A percentile compares a stretch with the other conserved stretches of the same genome.
Evolutionary conservation across 495 filamentous ascomycete species (phyloP).

Genomic region (Lichina pygmaea): DNA sequence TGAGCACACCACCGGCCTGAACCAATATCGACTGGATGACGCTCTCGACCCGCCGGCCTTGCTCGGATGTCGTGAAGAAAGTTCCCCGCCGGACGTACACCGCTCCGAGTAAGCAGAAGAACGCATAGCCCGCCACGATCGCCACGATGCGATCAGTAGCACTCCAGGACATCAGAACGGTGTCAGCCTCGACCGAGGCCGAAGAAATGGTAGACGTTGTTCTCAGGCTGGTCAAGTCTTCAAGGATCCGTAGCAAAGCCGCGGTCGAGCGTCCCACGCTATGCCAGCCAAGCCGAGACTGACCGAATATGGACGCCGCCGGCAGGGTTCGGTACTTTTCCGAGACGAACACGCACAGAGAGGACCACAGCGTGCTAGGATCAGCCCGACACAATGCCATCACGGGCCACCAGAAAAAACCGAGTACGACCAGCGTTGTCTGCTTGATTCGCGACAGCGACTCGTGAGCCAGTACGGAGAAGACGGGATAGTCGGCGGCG

Average conservation of each 20-base stretch:
- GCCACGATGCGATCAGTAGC: slow-evolving; percentile 53
- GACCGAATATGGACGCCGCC: background rate
- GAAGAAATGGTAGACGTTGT: background rate
- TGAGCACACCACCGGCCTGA: slow-evolving; percentile 89
- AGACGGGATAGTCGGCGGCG: slow-evolving; percentile 29
- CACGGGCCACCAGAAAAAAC: background rate
- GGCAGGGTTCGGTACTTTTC: background rate
- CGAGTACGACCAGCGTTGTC: background rate
- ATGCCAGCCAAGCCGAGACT: background rate
- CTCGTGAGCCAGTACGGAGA: slow-evolving; percentile 33
- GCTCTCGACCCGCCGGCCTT: slow-evolving; percentile 46
- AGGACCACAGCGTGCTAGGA: background rate
- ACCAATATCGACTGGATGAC: slow-evolving; percentile 57
- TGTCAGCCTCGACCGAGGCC: slow-evolving; percentile 14
- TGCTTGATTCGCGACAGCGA: slow-evolving; percentile 13
- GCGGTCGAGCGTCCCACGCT: background rate
- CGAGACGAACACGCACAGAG: background rate
- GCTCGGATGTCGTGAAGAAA: slow-evolving; percentile 33
- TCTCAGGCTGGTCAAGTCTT: slow-evolving; percentile 1
- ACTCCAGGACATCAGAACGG: slow-evolving; percentile 46
- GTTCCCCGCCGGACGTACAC: slow-evolving; percentile 48
- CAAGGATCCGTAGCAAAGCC: no score
- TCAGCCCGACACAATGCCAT: background rate
- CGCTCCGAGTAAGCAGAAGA: slow-evolving; percentile 43
- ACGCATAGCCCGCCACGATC: slow-evolving; percentile 52